These are phyloP conservation scores for Fonsecaea nubica DNA, from an alignment of 2,329 filamentous ascomycete species.

Conservation along the genomic window DNA sequence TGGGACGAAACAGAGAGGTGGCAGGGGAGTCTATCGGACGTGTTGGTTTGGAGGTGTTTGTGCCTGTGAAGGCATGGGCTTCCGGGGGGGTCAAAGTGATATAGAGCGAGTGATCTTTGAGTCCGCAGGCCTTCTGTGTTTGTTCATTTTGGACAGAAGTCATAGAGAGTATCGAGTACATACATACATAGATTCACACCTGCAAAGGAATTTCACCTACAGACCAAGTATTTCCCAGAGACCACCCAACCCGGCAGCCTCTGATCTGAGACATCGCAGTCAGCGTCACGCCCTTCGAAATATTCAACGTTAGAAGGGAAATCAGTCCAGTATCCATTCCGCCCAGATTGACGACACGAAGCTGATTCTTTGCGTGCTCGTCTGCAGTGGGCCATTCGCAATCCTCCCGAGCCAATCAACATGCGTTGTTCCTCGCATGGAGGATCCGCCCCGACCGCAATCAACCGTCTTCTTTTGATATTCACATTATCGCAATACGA, in stretches of 20 bases:
- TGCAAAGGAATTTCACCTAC: slow-evolving; percentile 12
- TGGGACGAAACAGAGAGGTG: neutral
- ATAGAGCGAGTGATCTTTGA: neutral
- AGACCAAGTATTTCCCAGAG: neutral
- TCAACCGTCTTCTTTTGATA: neutral
- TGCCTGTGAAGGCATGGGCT: neutral
- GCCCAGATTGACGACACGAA: neutral
- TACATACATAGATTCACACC: slow-evolving; percentile 11
- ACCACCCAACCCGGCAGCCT: neutral
- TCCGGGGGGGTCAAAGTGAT: neutral
- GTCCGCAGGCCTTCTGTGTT: neutral
- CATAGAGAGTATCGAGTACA: neutral
- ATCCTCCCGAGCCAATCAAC: neutral
- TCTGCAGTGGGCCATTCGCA: neutral
- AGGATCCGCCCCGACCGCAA: neutral
- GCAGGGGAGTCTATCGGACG: neutral
- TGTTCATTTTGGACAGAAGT: neutral
- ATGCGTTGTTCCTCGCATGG: neutral
- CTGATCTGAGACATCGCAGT: neutral
- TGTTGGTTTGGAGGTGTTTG: neutral
- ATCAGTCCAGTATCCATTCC: neutral
- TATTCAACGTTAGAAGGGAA: too few relatives aligned
- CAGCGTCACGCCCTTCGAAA: too few relatives aligned
- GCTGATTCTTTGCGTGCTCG: slow-evolving; percentile 1
- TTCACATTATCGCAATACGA: neutral